phyloP scores from a whole-genome alignment of 257 asterid genomes.

The Solanum chilense region DNA sequence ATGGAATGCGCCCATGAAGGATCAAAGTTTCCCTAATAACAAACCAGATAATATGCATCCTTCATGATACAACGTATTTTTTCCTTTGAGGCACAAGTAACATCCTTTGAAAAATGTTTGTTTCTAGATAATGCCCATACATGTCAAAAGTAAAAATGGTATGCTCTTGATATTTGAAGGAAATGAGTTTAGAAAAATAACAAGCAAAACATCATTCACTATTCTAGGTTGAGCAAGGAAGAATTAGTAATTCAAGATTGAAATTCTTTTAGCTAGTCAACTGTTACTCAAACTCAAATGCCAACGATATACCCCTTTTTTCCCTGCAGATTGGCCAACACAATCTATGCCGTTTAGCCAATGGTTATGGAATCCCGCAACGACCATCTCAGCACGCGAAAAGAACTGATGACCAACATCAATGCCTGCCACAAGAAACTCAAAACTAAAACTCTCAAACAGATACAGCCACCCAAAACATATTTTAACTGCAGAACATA shows the following conservation, averaged over 20 bases:
- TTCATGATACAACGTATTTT: neutral
- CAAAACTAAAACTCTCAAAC: neutral
- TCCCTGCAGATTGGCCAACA: slow-evolving; percentile 32
- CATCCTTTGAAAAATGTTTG: neutral
- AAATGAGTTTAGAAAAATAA: neutral
- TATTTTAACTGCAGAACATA: neutral
- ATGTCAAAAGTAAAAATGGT: neutral
- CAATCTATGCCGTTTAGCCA: slow-evolving; percentile 82
- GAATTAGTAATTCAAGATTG: neutral
- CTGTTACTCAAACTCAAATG: neutral
- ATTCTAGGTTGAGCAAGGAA: neutral
- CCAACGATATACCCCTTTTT: slow-evolving; percentile 29
- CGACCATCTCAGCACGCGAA: slow-evolving; percentile 90
- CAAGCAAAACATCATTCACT: neutral
- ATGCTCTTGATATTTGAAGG: neutral
- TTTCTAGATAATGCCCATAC: neutral
- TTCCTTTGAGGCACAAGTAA: neutral
- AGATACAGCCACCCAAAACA: neutral
- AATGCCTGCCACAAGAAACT: slow-evolving; percentile 42
- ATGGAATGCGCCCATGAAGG: neutral
- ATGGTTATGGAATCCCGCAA: slow-evolving; percentile 71
- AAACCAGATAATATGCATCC: neutral
- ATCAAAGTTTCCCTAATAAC: too few species aligned
- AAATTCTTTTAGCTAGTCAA: neutral
- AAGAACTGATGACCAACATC: slow-evolving; percentile 89